Conservation (phyloP, 1,139 yeast genomes). For the Pichia norvegensis region DNA sequence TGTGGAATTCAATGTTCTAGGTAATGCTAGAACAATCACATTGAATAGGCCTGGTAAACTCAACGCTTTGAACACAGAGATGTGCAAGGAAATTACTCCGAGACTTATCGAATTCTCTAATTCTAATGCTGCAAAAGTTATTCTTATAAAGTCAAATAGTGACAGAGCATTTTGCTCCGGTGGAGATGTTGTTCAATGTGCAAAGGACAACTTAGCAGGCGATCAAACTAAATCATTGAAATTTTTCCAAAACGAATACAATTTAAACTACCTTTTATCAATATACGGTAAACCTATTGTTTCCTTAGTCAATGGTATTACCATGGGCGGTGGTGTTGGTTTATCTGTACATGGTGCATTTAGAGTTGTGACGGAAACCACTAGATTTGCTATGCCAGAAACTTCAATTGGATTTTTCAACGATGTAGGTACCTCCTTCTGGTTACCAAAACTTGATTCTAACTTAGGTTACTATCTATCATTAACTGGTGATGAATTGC, state of each 20-base stretch:
- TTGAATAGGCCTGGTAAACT: constrained; percentile 77
- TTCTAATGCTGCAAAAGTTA: constrained; percentile 53
- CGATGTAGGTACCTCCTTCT: constrained; percentile 91
- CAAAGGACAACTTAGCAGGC: constrained; percentile 42
- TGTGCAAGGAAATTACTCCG: constrained; percentile 71
- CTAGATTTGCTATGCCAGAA: constrained; percentile 96
- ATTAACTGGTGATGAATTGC: constrained; percentile 71
- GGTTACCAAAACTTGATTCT: constrained; percentile 75
- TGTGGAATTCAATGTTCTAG: constrained; percentile 56
- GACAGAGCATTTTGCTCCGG: constrained; percentile 75
- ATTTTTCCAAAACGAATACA: constrained; percentile 76
- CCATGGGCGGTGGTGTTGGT: constrained; percentile 99
- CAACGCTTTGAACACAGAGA: constrained; percentile 74
- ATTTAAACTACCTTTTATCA: constrained; percentile 69
- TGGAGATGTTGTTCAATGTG: constrained; percentile 85
- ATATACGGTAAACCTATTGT: constrained; percentile 81
- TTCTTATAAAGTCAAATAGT: constrained; percentile 64
- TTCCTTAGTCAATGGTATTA: constrained; percentile 82
- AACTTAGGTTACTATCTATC: constrained; percentile 81
- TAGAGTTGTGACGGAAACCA: constrained; percentile 83
- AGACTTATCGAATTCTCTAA: constrained; percentile 71
- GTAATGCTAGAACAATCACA: constrained; percentile 65
- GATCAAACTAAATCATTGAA: constrained; percentile 48
- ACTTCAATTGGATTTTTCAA: constrained; percentile 95
- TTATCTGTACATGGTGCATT: constrained; percentile 88